phyloP scores from a whole-genome alignment of 257 asterid genomes.

The Scutellaria minor region DNA sequence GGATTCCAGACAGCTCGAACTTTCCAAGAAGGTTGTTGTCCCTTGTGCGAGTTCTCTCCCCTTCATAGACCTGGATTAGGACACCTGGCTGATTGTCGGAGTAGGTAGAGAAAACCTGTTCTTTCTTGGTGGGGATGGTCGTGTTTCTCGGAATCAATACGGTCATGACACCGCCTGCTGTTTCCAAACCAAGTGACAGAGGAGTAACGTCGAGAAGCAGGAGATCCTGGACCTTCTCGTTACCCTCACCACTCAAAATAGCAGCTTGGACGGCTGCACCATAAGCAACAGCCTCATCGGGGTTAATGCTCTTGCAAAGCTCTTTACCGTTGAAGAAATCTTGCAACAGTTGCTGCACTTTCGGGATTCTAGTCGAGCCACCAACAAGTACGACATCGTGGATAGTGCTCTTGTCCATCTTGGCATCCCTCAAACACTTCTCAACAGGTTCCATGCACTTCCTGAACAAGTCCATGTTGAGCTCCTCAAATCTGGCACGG shows the following conservation, averaged over 20 bases:
- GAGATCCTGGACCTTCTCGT: constrained; percentile 71
- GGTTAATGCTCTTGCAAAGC: constrained; percentile 75
- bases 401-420: constrained; percentile 82
- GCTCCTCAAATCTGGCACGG: constrained; percentile 78
- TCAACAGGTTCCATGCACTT: constrained; percentile 93
- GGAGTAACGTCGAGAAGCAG: constrained; percentile 66
- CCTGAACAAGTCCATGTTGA: constrained; percentile 80
- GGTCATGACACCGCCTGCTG: constrained; percentile 72
- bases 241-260: constrained; percentile 69
- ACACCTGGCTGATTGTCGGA: constrained; percentile 69
- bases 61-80: constrained; percentile 63
- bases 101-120: constrained; percentile 64
- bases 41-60: constrained; percentile 63
- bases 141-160: constrained; percentile 61
- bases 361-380: constrained; percentile 55
- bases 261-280: constrained; percentile 80
- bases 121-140: constrained; percentile 65
- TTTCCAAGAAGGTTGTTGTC: constrained; percentile 68
- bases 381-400: constrained; percentile 71
- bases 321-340: constrained; percentile 71
- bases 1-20: constrained; percentile 63
- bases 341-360: constrained; percentile 55
- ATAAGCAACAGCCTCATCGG: constrained; percentile 76
- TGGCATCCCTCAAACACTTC: constrained; percentile 86
- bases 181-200: constrained; percentile 60